These are phyloP conservation scores for Hydrangea macrophylla DNA, from an alignment of 148 eudicot genomes.

Conservation along the genomic window DNA sequence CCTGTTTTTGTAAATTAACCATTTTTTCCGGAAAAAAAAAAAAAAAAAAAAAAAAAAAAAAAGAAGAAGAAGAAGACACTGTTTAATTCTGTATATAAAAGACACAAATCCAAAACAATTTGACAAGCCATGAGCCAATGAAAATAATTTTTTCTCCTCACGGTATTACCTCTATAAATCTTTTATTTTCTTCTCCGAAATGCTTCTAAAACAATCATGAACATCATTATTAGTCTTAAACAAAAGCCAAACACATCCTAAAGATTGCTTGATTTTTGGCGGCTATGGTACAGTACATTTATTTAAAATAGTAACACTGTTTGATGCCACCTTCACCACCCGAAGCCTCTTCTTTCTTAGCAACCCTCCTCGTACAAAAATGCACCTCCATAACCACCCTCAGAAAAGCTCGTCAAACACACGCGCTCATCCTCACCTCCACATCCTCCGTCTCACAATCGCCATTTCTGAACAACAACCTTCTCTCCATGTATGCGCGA, in stretches of 20 bases:
- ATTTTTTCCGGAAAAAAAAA: no score
- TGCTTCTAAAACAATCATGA: no score
- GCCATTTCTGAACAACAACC: slow-evolving; percentile 57
- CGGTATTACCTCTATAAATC: no score
- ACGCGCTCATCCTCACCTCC: slow-evolving; percentile 62
- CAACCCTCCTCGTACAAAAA: slow-evolving; percentile 37
- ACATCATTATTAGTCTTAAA: no score
- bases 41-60: no score
- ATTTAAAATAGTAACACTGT: not conserved
- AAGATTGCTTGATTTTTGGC: not conserved
- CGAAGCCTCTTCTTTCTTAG: slow-evolving; percentile 23
- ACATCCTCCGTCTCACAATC: slow-evolving; percentile 28
- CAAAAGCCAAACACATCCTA: not conserved
- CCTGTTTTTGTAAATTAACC: no score
- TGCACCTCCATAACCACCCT: slow-evolving; percentile 53
- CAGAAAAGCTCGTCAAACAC: slow-evolving; percentile 49
- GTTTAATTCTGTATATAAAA: no score
- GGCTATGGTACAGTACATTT: not conserved
- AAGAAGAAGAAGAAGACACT: no score
- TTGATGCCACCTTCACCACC: slow-evolving; percentile 36
- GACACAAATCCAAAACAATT: no score
- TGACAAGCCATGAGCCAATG: no score
- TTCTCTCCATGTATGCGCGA: slow-evolving; percentile 60
- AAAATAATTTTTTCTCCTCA: no score
- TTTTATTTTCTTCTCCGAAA: no score